Evolutionary conservation across 2,329 filamentous ascomycete genomes (phyloP), one percentile per base, ranked within the genome.

Genomic region (Alternaria gaisen): DNA sequence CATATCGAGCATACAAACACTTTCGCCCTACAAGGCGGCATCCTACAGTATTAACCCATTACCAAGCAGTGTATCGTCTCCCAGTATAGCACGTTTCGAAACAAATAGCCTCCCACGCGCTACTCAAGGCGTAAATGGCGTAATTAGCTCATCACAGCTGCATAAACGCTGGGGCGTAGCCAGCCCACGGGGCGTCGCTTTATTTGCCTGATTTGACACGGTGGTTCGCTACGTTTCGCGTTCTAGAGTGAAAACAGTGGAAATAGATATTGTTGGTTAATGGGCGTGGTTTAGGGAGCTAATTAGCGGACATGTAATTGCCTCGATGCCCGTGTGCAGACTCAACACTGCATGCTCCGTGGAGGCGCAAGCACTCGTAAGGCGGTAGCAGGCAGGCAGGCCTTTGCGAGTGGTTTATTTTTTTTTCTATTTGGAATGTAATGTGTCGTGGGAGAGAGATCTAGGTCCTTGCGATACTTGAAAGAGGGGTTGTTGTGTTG

Each of bases 131-230:
- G 40, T 42, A 42, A 42, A 24, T 42, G 46, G 30, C 46, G 46
- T 36, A 38, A 30, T n/a, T 38, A 38, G 46, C 32, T 36, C 46
- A 14, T 50, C 20, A 32, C 14, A 30, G 32, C 30, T 50, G 32
- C 32, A 36, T 50, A 50, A 22, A 24, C 46, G 46, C 30, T 50
- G 30, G 46, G 46, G 30, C 46, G 46, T 50, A 50, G 20, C 30
- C 11, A 30, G 28, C 28, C 30, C 16, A 8, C 16, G 14, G 24
- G 22, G 16, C 24, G 18, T 24, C 22, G 30, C 6, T 38, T 14
- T 24, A 34, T 50, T 18, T 22, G 9, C 46, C 46, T 20, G 38
- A 22, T 22, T 12, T 6, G 38, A 41, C 18, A 36, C 20, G 20
- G 14, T 30, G 32, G 22, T 50, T 50, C 46, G 46, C 34, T 36